Percentiles rank a stretch among this genome's conserved stretches.
These are phyloP conservation scores for Sicyos baderoa DNA, from an alignment of 306 rosid species.

Conservation along the genomic window DNA sequence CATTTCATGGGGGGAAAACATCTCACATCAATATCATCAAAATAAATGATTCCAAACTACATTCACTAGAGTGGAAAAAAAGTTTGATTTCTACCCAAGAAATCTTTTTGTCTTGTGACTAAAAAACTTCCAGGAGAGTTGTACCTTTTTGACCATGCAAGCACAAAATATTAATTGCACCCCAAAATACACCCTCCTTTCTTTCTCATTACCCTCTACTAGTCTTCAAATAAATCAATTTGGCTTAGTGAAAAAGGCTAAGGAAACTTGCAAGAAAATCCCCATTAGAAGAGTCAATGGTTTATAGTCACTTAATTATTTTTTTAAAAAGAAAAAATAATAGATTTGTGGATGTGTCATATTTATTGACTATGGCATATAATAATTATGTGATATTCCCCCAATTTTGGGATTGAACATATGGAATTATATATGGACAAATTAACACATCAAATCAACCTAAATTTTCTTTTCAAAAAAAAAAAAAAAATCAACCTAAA, in stretches of 20 bases:
- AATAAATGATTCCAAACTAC: no score
- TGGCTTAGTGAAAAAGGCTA: background rate
- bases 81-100: background rate
- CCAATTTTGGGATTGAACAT: slow-evolving; percentile 1
- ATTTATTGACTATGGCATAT: background rate
- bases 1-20: background rate
- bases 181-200: no score
- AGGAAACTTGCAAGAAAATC: background rate
- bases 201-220: no score
- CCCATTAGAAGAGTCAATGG: background rate
- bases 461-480: no score
- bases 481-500: slow-evolving; percentile 3
- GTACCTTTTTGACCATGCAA: background rate
- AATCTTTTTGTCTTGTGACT: background rate
- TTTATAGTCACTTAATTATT: background rate
- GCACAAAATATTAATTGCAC: no score
- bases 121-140: background rate
- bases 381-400: slow-evolving; percentile 9
- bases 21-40: background rate
- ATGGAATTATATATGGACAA: background rate
- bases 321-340: background rate
- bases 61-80: background rate
- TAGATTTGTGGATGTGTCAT: background rate
- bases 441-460: background rate
- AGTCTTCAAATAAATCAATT: no score